Percentiles rank a stretch among this genome's conserved stretches.
Conservation (phyloP, 139 green algal genomes). For the Marvania coccoides region DNA sequence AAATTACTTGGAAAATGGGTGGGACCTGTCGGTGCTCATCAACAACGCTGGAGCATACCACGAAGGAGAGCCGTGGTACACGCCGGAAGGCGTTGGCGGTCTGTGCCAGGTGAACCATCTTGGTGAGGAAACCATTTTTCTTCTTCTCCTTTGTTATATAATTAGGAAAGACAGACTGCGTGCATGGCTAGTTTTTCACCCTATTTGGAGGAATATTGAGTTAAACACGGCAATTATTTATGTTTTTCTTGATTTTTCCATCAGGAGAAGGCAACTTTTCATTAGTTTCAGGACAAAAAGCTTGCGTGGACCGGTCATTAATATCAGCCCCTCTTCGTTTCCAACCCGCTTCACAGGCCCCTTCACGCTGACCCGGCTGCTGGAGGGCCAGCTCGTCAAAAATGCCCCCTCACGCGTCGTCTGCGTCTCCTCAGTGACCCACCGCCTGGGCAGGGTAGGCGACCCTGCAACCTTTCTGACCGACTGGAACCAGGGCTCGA, state of each 20-base stretch:
- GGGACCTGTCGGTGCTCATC: constrained; percentile 20
- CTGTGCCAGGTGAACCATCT: constrained; percentile 26
- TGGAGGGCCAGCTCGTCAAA: constrained; percentile 35
- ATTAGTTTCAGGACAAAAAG: too few relatives aligned
- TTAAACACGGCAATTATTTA: too few relatives aligned
- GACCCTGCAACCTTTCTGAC: constrained; percentile 23
- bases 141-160: too few relatives aligned
- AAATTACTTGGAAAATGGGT: neutral
- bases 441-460: constrained; percentile 23
- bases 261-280: too few relatives aligned
- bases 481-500: neutral
- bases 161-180: too few relatives aligned
- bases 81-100: constrained; percentile 16
- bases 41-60: constrained; percentile 40
- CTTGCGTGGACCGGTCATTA: too few relatives aligned
- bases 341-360: constrained; percentile 61
- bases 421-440: constrained; percentile 40
- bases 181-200: too few relatives aligned
- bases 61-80: constrained; percentile 5
- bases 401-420: constrained; percentile 30
- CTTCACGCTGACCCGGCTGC: constrained; percentile 62
- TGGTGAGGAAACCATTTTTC: neutral
- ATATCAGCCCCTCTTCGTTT: neutral
- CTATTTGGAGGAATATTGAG: too few relatives aligned
- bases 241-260: too few relatives aligned